phyloP scores from a whole-genome alignment of 163 green algal species.

The Scenedesmus sp. region DNA sequence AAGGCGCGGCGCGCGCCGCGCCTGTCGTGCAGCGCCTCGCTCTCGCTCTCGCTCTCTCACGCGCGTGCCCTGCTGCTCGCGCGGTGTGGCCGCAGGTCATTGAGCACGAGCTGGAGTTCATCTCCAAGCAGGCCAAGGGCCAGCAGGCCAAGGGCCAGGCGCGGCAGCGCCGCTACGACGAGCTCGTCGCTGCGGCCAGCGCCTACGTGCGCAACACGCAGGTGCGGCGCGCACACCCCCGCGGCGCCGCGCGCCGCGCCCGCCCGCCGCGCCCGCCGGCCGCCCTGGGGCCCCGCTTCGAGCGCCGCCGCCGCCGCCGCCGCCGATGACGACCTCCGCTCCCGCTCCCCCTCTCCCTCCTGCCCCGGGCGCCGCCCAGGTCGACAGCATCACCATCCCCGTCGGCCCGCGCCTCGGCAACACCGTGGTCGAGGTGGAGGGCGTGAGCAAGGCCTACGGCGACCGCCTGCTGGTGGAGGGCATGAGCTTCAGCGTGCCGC shows the following conservation, averaged over 20 bases:
- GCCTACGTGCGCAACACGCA: constrained; percentile 55
- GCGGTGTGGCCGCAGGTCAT: constrained; percentile 55
- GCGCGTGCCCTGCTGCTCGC: too few species aligned
- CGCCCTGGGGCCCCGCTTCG: background rate
- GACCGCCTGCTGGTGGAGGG: constrained; percentile 77
- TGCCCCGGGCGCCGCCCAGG: too few species aligned
- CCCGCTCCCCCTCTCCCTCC: too few species aligned
- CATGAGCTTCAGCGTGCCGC: constrained; percentile 68
- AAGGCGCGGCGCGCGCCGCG: constrained; percentile 36
- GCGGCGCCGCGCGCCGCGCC: too few species aligned
- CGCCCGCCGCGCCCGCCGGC: too few species aligned
- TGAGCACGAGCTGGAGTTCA: constrained; percentile 78
- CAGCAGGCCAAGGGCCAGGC: constrained; percentile 88
- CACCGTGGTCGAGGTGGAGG: constrained; percentile 69
- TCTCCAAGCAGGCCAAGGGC: constrained; percentile 74
- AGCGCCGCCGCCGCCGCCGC: too few species aligned
- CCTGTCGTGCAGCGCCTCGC: background rate
- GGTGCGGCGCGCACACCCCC: background rate
- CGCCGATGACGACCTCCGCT: too few species aligned
- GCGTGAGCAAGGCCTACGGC: constrained; percentile 69
- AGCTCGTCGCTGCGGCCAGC: constrained; percentile 65
- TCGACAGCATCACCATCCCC: constrained; percentile 84
- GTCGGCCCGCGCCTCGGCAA: constrained; percentile 74
- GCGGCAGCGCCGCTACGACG: constrained; percentile 71
- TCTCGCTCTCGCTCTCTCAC: too few species aligned